A percentile compares a stretch with the other conserved stretches of the same genome.
Evolutionary conservation across 345 rosid species (phyloP).

Genomic region (Lagerstroemia speciosa): DNA sequence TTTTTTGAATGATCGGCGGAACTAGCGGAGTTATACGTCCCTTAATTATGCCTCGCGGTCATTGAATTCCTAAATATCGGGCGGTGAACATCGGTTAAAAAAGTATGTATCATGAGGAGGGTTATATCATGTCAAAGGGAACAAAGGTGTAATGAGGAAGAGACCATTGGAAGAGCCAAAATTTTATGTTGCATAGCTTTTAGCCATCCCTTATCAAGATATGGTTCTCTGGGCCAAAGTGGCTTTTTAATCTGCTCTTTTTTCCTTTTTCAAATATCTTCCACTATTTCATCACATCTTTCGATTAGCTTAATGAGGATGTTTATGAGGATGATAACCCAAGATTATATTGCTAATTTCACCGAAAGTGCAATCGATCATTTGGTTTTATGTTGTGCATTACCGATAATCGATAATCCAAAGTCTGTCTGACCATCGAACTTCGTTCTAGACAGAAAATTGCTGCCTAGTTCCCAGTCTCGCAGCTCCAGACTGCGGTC

Average conservation of each 20-base stretch:
- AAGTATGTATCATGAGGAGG: not conserved
- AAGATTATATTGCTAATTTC: not conserved
- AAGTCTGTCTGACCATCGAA: too few relatives aligned
- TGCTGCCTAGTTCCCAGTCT: too few relatives aligned
- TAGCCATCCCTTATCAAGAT: conserved; percentile 10
- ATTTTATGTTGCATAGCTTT: not conserved
- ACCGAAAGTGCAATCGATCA: too few relatives aligned
- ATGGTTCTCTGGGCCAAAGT: not conserved
- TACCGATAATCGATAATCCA: not conserved
- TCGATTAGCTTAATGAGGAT: not conserved
- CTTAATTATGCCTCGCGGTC: too few relatives aligned
- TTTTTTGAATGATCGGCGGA: too few relatives aligned
- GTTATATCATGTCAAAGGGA: not conserved
- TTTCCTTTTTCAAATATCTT: not conserved
- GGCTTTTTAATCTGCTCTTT: not conserved
- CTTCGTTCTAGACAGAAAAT: too few relatives aligned
- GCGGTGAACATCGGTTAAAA: too few relatives aligned
- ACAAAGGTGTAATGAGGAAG: conserved; percentile 1
- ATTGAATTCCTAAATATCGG: too few relatives aligned
- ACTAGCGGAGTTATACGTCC: too few relatives aligned
- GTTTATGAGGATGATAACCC: not conserved
- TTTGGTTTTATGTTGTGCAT: not conserved
- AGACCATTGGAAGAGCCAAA: conserved; percentile 4
- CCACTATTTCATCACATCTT: not conserved
- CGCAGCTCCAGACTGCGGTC: too few relatives aligned